phyloP scores from a whole-genome alignment of 2,329 filamentous ascomycete species.

The Tolypocladium sp. region DNA sequence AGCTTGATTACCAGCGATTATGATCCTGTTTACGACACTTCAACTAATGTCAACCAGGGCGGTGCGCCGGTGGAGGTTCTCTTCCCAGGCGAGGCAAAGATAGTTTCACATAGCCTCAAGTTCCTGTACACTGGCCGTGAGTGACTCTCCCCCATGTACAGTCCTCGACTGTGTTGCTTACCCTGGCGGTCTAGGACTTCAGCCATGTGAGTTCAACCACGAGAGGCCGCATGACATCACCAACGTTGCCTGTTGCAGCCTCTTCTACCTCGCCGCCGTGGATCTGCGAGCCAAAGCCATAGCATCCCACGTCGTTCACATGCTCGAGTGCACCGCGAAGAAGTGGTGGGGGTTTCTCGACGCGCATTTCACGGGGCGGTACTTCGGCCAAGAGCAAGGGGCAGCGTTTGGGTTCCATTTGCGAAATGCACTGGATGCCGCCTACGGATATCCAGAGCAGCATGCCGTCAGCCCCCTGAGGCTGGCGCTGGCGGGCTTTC shows the following conservation, averaged over 20 bases:
- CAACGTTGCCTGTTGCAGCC: conserved; percentile 21
- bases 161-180: background rate
- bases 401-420: conserved; percentile 15
- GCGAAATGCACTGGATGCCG: conserved; percentile 17
- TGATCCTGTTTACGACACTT: background rate
- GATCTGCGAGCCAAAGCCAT: conserved; percentile 18
- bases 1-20: background rate
- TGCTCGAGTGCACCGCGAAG: conserved; percentile 15
- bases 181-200: conserved; percentile 10
- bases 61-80: conserved; percentile 15
- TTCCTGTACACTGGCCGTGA: conserved; percentile 26
- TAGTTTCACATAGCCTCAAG: conserved; percentile 19
- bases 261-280: conserved; percentile 21
- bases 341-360: conserved; percentile 13
- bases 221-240: conserved; percentile 13
- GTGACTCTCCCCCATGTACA: conserved; percentile 2
- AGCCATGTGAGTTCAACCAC: conserved; percentile 17
- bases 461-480: conserved; percentile 20
- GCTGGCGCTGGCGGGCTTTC: conserved; percentile 19
- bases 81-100: conserved; percentile 13
- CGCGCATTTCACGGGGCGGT: conserved; percentile 4
- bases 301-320: conserved; percentile 14
- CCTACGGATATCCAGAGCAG: conserved; percentile 12
- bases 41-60: conserved; percentile 12
- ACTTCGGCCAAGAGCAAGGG: conserved; percentile 10